Conservation (phyloP, 2,329 filamentous ascomycete species). For the Cercospora zeina region DNA sequence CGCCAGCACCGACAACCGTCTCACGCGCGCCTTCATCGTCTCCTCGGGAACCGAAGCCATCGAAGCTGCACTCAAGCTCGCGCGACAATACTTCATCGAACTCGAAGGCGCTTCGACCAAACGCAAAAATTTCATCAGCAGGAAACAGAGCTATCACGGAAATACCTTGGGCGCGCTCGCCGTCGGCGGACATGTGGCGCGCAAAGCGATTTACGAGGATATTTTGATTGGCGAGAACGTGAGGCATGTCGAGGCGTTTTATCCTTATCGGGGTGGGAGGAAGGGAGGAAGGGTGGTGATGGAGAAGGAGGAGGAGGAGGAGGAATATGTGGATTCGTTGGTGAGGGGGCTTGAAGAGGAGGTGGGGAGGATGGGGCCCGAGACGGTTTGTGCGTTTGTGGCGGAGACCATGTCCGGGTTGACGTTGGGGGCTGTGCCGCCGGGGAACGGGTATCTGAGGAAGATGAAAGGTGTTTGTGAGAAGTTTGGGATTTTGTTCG, state of each 20-base stretch:
- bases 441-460: conserved; percentile 57
- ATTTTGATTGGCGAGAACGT: conserved; percentile 38
- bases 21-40: conserved; percentile 58
- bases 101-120: conserved; percentile 45
- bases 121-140: conserved; percentile 48
- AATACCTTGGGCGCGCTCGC: conserved; percentile 53
- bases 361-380: conserved; percentile 49
- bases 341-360: conserved; percentile 52
- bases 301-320: conserved; percentile 43
- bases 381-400: conserved; percentile 53
- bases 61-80: conserved; percentile 53
- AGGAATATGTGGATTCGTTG: conserved; percentile 46
- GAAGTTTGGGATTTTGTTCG: conserved; percentile 56
- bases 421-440: conserved; percentile 51
- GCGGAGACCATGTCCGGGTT: conserved; percentile 55
- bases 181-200: conserved; percentile 42
- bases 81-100: conserved; percentile 53
- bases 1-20: conserved; percentile 50
- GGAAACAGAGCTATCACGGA: conserved; percentile 53
- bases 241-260: conserved; percentile 34
- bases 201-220: conserved; percentile 41
- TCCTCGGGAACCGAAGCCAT: conserved; percentile 52
- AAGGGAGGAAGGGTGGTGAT: too few relatives aligned
- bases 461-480: conserved; percentile 57
- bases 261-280: conserved; percentile 44